These are phyloP conservation scores for Ganoderma leucocontextum DNA, from an alignment of 1,284 basidiomycete genomes.

Conservation along the genomic window DNA sequence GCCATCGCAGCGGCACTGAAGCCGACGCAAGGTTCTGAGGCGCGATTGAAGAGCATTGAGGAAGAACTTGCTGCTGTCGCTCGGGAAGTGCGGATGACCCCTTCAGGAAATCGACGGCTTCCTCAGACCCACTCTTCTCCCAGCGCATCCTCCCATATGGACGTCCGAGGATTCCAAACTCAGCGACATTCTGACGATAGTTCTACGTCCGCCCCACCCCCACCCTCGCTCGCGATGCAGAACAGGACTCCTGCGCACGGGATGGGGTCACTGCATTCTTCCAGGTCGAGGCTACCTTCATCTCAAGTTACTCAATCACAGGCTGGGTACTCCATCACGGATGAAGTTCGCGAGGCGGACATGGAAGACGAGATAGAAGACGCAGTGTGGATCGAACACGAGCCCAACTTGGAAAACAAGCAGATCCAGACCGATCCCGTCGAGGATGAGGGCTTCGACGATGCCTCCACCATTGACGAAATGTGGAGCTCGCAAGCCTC, in stretches of 20 bases:
- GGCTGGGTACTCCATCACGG: slow-evolving; percentile 26
- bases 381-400: background rate
- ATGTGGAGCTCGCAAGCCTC: slow-evolving; percentile 15
- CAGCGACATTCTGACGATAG: slow-evolving; percentile 24
- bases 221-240: slow-evolving; percentile 20
- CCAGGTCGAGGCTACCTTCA: background rate
- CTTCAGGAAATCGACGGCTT: slow-evolving; percentile 6
- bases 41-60: slow-evolving; percentile 27
- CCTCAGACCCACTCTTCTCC: slow-evolving; percentile 18
- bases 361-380: slow-evolving; percentile 21
- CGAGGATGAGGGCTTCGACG: slow-evolving; percentile 18
- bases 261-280: background rate
- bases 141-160: slow-evolving; percentile 12
- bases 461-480: slow-evolving; percentile 14
- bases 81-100: slow-evolving; percentile 14
- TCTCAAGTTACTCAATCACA: slow-evolving; percentile 22
- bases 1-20: slow-evolving; percentile 17
- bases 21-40: slow-evolving; percentile 10
- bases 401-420: slow-evolving; percentile 23
- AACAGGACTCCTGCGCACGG: slow-evolving; percentile 10
- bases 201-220: slow-evolving; percentile 5
- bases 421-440: slow-evolving; percentile 26
- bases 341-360: slow-evolving; percentile 24
- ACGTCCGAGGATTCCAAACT: slow-evolving; percentile 9
- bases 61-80: slow-evolving; percentile 26